Conservation (phyloP, 169 alveolate species). For the Plasmodium coatneyi region DNA sequence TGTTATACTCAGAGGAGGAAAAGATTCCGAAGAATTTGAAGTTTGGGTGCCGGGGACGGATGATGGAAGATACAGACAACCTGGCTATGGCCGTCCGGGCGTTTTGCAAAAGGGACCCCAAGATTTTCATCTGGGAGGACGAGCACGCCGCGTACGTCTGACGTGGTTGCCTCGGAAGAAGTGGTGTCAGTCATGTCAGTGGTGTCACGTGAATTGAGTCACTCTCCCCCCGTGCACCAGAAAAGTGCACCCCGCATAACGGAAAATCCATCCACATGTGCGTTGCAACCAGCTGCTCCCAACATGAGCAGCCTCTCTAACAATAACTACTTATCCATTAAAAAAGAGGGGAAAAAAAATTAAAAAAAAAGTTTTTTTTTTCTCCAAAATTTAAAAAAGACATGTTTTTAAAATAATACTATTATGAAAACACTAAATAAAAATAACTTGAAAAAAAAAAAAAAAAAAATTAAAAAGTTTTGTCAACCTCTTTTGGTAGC, state of each 20-base stretch:
- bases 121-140: constrained; percentile 86
- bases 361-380: constrained; percentile 1
- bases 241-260: background rate
- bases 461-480: background rate
- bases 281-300: background rate
- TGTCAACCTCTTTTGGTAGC: background rate
- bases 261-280: background rate
- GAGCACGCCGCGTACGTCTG: constrained; percentile 21
- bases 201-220: background rate
- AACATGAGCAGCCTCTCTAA: background rate
- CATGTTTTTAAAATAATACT: constrained; percentile 29
- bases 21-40: constrained; percentile 77
- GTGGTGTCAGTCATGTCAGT: background rate
- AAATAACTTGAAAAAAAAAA: background rate
- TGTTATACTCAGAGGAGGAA: constrained; percentile 76
- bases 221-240: background rate
- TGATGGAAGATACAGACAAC: constrained; percentile 86
- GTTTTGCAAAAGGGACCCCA: constrained; percentile 89
- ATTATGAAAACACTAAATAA: constrained; percentile 4
- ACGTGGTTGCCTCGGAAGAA: too few relatives aligned
- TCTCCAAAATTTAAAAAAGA: constrained; percentile 22
- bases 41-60: constrained; percentile 88
- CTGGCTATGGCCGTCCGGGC: constrained; percentile 90
- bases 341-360: background rate
- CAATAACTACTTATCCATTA: background rate